Base-by-base conservation (phyloP, 352 stramenopile genomes). In the Phytopythium ostracodes region DNA sequence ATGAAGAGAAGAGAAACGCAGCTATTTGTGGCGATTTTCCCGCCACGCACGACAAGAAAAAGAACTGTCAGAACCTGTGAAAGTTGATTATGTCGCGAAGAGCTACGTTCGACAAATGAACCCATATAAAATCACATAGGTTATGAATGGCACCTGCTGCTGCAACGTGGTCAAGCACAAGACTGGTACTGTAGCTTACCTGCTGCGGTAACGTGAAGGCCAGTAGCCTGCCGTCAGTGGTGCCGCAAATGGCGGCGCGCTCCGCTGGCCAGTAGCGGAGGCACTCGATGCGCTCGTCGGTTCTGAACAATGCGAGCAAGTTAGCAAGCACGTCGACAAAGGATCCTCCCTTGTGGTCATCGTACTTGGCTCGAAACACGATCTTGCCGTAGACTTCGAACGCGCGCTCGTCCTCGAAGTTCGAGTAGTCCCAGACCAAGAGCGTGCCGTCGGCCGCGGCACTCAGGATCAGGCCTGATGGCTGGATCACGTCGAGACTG, bases 391-490 rank as follows among this genome's bases (percentile, higher is more conserved):
- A 77, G 12, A 72, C 63, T n/a, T 73, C 68, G 33, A 72, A 72
- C 20, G 74, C 64, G n/a, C 46, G 70, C 52, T 72, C 66, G 29
- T 77, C 68, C n/a, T 87, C 72, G 42, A 71, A 76, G 36, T 36
- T 25, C 1, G 52, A 76, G 60, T 90, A 90, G 68, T 84, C 77
- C 81, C 81, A 92, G 22, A 85, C 66, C 8, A 82, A 33, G 18
- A 92, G 47, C 1, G 68, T 87, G 18, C 84, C 84, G 44, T 92
- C 81, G 8, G 66, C 73, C 25, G 76, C 67, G 1, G 64, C 83
- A 11, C 72, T 80, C 18, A 89, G 38, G 22, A 91, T 65, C 22
- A 80, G 55, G 0, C 79, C 81, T 15, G 54, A 63, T 1, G 66
- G 42, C 11, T 67, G 68, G 0, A 84, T 43, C 18, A 88, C 55